A percentile compares a stretch with the other conserved stretches of the same genome.
Conservation (phyloP, 2,329 filamentous ascomycete genomes). For the Clarireedia monteithiana region DNA sequence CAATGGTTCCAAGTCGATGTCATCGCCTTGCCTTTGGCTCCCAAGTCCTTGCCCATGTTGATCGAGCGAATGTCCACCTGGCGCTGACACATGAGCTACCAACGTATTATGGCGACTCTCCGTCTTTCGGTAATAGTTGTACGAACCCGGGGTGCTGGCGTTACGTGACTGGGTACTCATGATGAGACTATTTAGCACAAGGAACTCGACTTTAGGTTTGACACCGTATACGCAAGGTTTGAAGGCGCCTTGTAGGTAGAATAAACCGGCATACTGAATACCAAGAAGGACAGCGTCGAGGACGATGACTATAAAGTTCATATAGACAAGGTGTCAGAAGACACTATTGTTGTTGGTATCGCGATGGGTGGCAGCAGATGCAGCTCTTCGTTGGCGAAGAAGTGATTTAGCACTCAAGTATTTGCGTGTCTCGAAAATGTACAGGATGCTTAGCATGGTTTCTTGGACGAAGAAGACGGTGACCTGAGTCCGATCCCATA, state of each 20-base stretch:
- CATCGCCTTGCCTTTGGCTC: neutral
- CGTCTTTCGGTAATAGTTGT: neutral
- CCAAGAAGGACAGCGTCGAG: constrained; percentile 36
- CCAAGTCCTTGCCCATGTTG: neutral
- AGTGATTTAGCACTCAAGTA: constrained; percentile 3
- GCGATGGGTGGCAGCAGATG: neutral
- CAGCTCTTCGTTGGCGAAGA: constrained; percentile 29
- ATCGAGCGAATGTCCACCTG: neutral
- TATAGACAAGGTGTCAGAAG: constrained; percentile 33
- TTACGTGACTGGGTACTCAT: neutral
- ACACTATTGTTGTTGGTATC: neutral
- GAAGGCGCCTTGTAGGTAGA: constrained; percentile 31
- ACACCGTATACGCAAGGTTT: constrained; percentile 34
- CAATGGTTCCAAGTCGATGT: neutral
- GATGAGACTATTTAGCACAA: constrained; percentile 32
- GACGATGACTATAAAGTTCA: constrained; percentile 38
- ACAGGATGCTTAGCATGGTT: constrained; percentile 38
- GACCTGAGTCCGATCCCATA: constrained; percentile 37
- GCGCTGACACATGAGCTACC: neutral
- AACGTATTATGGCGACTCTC: neutral
- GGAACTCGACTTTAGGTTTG: constrained; percentile 41
- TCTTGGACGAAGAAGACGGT: constrained; percentile 39
- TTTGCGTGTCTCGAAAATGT: constrained; percentile 41
- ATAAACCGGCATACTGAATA: constrained; percentile 31
- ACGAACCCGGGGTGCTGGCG: neutral